Percentiles rank a stretch among this genome's conserved stretches.
Conservation (phyloP, 2,329 filamentous ascomycete species). For the Cercospora janseana region DNA sequence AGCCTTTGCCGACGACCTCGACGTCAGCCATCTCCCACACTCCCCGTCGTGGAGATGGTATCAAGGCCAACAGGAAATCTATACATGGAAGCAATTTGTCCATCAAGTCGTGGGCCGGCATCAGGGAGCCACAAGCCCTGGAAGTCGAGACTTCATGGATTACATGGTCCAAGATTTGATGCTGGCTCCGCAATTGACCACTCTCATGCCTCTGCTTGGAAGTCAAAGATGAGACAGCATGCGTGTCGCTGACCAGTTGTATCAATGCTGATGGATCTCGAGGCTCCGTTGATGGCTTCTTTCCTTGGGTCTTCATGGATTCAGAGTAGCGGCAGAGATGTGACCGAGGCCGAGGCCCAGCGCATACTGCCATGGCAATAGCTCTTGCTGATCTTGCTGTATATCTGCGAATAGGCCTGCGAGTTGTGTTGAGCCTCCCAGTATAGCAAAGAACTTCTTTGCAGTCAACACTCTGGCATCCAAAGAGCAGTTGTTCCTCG, state of each 20-base stretch:
- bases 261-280: conserved; percentile 59
- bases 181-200: not conserved
- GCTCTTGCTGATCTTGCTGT: conserved; percentile 76
- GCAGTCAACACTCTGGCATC: conserved; percentile 68
- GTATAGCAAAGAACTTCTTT: conserved; percentile 73
- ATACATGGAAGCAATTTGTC: conserved; percentile 11
- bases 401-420: conserved; percentile 69
- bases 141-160: not conserved
- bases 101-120: conserved; percentile 14
- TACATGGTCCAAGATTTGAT: not conserved
- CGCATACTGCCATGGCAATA: conserved; percentile 73
- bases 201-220: not conserved
- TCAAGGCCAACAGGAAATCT: conserved; percentile 15
- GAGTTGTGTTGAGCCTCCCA: conserved; percentile 61
- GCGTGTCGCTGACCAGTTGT: conserved; percentile 51
- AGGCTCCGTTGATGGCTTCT: not conserved
- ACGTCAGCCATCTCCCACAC: conserved; percentile 22
- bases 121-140: not conserved
- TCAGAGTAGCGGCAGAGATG: conserved; percentile 57
- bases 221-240: conserved; percentile 5
- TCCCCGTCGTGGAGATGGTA: conserved; percentile 13
- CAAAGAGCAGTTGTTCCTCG: conserved; percentile 72
- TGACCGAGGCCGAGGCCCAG: conserved; percentile 68
- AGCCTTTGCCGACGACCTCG: conserved; percentile 25
- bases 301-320: not conserved